Evolutionary conservation across 139 green algal genomes (phyloP), one percentile per base, ranked within the genome.

Genomic region (Picochlorum sp.): DNA sequence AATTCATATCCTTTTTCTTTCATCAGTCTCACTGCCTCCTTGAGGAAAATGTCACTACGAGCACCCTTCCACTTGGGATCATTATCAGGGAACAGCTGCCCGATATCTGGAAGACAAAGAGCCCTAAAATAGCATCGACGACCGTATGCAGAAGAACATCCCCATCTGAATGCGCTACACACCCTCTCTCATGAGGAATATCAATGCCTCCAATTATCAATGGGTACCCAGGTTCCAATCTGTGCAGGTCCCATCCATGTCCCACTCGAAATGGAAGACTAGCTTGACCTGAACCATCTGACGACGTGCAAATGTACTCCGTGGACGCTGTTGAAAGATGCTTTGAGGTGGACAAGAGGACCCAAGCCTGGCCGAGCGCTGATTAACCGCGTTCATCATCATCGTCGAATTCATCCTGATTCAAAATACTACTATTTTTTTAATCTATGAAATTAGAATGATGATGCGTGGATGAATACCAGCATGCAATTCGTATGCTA

Each of bases 31-130:
- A 92, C 81, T 57, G 56, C 56, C 18, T 67, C 85, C 16, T 57
- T 62, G 11, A 98, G 54, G 70, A 98, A 98, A 45, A 94, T 86
- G 63, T 95, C 88, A 55, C 85, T 95, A 34, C 79, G 75, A 0
- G 82, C 81, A 9, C 94, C 94, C 71, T 97, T 97, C 94, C 92
- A 98, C 66, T 91, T 88, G 20, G 94, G 91, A 66, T 99, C 94
- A 34, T 83, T 99, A 76, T 99, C 94, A 2, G 94, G 94, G 75
- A 99, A 99, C 30, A 98, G 74, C 83, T 99, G 94, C 23, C 87
- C 94, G 57, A 99, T 99, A 74, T 99, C 94, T 47, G 94, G 93
- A 28, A 96, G 77, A 51, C 80, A 86, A 10, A 99, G 82, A 0
- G 91, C 94, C 6, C 94, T 6, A 98, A 78, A 49, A 99, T 90